Conservation (phyloP, 1,139 yeast species). For the Suhomyces bribrorum region DNA sequence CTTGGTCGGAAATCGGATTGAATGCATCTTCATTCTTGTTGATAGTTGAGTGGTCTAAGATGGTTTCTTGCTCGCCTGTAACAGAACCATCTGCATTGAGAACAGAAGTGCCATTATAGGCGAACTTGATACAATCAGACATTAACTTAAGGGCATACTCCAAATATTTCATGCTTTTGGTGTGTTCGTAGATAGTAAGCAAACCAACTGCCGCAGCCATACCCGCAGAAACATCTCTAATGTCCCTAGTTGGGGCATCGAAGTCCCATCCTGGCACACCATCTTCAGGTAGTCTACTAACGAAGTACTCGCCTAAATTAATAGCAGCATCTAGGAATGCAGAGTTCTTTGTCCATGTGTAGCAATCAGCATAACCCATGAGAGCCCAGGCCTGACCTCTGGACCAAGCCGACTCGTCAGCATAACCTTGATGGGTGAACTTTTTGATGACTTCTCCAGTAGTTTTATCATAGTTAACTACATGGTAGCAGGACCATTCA, state of each 20-base stretch:
- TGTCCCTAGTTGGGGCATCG: conserved; percentile 25
- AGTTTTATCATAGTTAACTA: conserved; percentile 22
- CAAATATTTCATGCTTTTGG: conserved; percentile 15
- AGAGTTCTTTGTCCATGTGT: conserved; percentile 22
- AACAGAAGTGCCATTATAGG: conserved; percentile 10
- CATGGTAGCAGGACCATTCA: conserved; percentile 26
- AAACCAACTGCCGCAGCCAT: conserved; percentile 28
- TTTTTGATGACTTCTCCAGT: conserved; percentile 22
- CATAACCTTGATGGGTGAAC: conserved; percentile 28
- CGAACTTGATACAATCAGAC: conserved; percentile 8
- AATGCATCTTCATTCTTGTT: conserved; percentile 23
- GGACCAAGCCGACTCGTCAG: conserved; percentile 28
- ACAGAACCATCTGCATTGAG: conserved; percentile 15
- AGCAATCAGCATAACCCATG: conserved; percentile 25
- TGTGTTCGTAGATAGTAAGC: conserved; percentile 20
- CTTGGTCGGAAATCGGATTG: conserved; percentile 19
- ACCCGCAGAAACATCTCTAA: conserved; percentile 28
- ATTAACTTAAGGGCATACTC: conserved; percentile 13
- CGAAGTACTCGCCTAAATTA: conserved; percentile 20
- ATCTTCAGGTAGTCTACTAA: conserved; percentile 21
- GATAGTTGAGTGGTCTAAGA: conserved; percentile 24
- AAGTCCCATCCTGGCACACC: conserved; percentile 32
- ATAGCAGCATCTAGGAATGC: conserved; percentile 25
- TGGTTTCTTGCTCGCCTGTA: conserved; percentile 21
- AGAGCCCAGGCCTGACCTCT: conserved; percentile 32